phyloP scores from a whole-genome alignment of 257 asterid genomes.

The Salvia splendens region DNA sequence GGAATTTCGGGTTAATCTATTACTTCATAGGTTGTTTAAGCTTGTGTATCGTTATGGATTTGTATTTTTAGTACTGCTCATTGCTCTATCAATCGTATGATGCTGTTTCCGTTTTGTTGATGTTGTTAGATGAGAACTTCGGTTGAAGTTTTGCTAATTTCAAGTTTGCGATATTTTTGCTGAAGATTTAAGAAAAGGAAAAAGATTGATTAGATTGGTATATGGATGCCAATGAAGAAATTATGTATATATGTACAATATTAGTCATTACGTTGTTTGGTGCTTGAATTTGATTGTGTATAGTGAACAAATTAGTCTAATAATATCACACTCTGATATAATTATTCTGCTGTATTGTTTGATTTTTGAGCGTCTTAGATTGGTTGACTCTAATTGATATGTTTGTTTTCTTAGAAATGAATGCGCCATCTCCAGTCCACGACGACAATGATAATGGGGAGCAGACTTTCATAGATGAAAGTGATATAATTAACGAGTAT shows the following conservation, averaged over 20 bases:
- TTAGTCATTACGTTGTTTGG: neutral
- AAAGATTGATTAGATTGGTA: neutral
- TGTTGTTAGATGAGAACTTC: no score
- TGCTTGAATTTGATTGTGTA: neutral
- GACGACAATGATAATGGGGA: conserved; percentile 45
- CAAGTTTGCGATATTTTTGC: no score
- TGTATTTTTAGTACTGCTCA: no score
- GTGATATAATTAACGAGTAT: conserved; percentile 63
- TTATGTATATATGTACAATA: no score
- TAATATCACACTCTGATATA: neutral
- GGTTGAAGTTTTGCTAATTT: no score
- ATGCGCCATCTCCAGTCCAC: conserved; percentile 27
- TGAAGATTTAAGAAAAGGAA: neutral
- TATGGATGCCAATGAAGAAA: neutral
- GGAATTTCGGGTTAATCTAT: no score
- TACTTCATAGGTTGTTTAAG: no score
- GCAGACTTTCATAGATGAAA: conserved; percentile 60
- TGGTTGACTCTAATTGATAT: conserved; percentile 5
- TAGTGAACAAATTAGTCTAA: neutral
- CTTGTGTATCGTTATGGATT: no score
- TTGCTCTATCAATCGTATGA: no score
- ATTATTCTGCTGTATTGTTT: neutral
- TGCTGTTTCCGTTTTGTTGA: no score
- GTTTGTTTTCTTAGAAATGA: conserved; percentile 36
- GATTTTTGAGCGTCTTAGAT: neutral